Evolutionary conservation across 192 early-diverging fungal species (phyloP), one percentile per base, ranked within the genome.

Genomic region (Ramicandelaber brevisporus): DNA sequence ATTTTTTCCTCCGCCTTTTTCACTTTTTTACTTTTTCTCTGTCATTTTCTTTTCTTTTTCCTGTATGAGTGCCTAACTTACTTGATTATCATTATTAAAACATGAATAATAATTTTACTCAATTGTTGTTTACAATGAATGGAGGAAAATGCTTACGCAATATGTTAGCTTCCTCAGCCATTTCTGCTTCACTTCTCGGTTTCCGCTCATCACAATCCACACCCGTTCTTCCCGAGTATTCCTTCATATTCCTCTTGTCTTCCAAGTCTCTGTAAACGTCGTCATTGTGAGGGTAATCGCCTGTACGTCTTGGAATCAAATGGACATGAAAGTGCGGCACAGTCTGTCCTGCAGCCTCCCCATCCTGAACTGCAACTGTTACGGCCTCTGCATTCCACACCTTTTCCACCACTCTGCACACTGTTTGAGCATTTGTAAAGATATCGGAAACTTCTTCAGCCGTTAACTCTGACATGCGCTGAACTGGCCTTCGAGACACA

Each of bases 311-410:
- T 21, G 89, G 86, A 22, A 96, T 81, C 15, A 96, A 37, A 47
- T 96, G 90, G 16, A 90, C 45, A 35, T 96, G 90, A 5, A 77
- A 72, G 48, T 96, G 90, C 6, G 74, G 63, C 3, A 96, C 83
- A 12, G 84, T 61, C 45, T 82, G 73, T 3, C 70, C 77, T 4
- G 80, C 74, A 13, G 41, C 43, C 0, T 60, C 48, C 2, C 79
- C 76, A 46, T 87, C 79, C 65, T 68, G 51, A 9, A 89, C 64
- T 8, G 73, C 69, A 21, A 92, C 38, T 2, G 86, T 88, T 21
- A 92, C 49, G 1, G 69, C 59, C 19, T 67, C 53, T 3, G 61
- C 78, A 3, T 50, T 41, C 31, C 66, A 84, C 34, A 78, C 44
- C 23, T 52, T 53, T 50, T 92, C 85, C 4, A 92, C 38, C 4